phyloP scores from a whole-genome alignment of 495 filamentous ascomycete species.

The Podospora appendiculata region DNA sequence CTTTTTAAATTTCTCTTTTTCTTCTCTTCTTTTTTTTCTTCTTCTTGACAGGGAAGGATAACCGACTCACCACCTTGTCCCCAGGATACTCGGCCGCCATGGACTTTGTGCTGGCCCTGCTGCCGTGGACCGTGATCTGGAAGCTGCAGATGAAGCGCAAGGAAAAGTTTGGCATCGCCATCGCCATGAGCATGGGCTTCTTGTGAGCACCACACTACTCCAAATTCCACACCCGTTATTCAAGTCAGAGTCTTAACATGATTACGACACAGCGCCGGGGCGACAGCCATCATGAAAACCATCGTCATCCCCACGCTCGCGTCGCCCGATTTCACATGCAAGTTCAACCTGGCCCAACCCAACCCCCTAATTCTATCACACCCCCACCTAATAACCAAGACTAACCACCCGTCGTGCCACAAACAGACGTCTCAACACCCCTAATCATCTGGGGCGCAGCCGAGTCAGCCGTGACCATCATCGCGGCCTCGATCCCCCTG shows the following conservation, averaged over 20 bases:
- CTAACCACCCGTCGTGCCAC: background rate
- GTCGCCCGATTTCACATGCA: slow-evolving; percentile 20
- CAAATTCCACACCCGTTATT: background rate
- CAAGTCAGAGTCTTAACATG: background rate
- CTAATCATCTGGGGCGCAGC: slow-evolving; percentile 27
- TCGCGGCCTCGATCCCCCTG: slow-evolving; percentile 30
- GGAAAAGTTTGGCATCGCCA: slow-evolving; percentile 29
- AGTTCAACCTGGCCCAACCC: background rate
- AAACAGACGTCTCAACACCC: slow-evolving; percentile 14
- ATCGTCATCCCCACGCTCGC: slow-evolving; percentile 16
- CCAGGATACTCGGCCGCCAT: slow-evolving; percentile 27
- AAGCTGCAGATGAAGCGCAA: slow-evolving; percentile 25
- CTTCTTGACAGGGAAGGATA: background rate
- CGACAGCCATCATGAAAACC: slow-evolving; percentile 23
- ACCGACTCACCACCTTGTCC: background rate
- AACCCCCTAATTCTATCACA: background rate
- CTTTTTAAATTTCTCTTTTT: background rate
- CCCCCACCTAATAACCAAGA: background rate
- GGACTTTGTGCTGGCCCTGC: slow-evolving; percentile 27
- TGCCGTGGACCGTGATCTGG: slow-evolving; percentile 27
- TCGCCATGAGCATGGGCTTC: slow-evolving; percentile 35
- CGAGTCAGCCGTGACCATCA: slow-evolving; percentile 27
- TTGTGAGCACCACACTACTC: slow-evolving; percentile 17
- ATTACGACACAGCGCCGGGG: slow-evolving; percentile 14
- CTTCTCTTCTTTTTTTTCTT: no score